Base-by-base conservation (phyloP, 140 eudicot genomes). In the Flaveria floridana region DNA sequence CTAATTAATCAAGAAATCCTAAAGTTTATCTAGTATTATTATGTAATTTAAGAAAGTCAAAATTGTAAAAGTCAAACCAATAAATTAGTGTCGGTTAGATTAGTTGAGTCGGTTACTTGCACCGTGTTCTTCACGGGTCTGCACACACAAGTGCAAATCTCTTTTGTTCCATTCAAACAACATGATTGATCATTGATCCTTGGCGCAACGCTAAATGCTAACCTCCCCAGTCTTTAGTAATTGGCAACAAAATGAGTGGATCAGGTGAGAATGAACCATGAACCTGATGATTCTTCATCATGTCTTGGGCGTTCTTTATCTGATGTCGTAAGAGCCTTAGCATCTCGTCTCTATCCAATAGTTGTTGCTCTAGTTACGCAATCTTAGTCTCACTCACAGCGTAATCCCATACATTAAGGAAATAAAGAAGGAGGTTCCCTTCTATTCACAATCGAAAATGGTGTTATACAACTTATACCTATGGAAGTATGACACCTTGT, bases 401-500 rank as follows among this genome's bases (percentile, higher is more conserved):
- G 7, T 34, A 5, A 34, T n/a, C 52, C 71, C 13, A 19, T 9
- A 11, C 11, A 28, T 16, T 66, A 66, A 34, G 71, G 7, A 34
- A 34, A 34, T 34, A 37, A 15, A 16, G 28, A 37, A 15, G 52
- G 53, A 5, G 68, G 68, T 14, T 28, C 44, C 14, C 68, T 26
- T 4, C 46, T 44, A 13, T 62, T 26, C 2, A 65, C 71, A 16
- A 39, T 48, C 6, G 26, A 13, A 21, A 65, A 65, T 0, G 28
- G 71, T 14, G 71, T 65, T 3, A 25, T 21, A 21, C 23, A 21
- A 21, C 23, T 21, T 21, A 21, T 65, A 13, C 51, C 28, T 4
- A 50, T 65, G 12, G 53, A 20, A 14, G 71, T 65, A 34, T 39
- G 71, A 18, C 39, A 65, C 71, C 71, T 50, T 23, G 26, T 65